These are phyloP conservation scores for Pulicaria dysenterica DNA, from an alignment of 129 eudicot species.

Conservation along the genomic window DNA sequence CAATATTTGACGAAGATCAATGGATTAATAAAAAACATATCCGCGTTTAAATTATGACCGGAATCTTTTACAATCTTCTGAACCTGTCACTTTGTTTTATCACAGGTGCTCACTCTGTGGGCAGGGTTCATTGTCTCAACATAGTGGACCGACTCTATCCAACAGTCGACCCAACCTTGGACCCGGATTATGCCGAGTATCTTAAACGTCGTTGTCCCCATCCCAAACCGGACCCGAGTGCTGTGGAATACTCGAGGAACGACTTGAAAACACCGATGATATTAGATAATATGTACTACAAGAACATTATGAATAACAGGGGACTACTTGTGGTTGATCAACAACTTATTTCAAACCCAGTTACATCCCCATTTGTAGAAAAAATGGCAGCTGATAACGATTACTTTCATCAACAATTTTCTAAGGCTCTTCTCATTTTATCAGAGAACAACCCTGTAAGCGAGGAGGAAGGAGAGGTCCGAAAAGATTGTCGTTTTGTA, in stretches of 20 bases:
- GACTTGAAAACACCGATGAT: slow-evolving; percentile 78
- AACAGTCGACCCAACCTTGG: slow-evolving; percentile 67
- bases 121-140: slow-evolving; percentile 77
- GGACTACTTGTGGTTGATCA: slow-evolving; percentile 68
- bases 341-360: slow-evolving; percentile 58
- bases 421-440: slow-evolving; percentile 59
- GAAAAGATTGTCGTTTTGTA: slow-evolving; percentile 77
- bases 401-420: slow-evolving; percentile 63
- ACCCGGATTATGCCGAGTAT: slow-evolving; percentile 57
- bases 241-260: slow-evolving; percentile 62
- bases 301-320: slow-evolving; percentile 61
- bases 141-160: slow-evolving; percentile 81
- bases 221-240: slow-evolving; percentile 62
- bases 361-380: slow-evolving; percentile 58
- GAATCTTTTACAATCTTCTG: too few species aligned
- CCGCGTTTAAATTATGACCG: too few species aligned
- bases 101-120: slow-evolving; percentile 89
- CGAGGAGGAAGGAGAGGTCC: slow-evolving; percentile 65
- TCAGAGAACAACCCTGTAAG: slow-evolving; percentile 83
- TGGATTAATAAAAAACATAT: background rate
- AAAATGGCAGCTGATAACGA: slow-evolving; percentile 72
- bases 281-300: slow-evolving; percentile 81
- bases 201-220: slow-evolving; percentile 78
- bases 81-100: background rate
- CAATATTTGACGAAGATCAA: too few species aligned